phyloP scores from a whole-genome alignment of 1,139 yeast species.

The Protomyces macrosporus region DNA sequence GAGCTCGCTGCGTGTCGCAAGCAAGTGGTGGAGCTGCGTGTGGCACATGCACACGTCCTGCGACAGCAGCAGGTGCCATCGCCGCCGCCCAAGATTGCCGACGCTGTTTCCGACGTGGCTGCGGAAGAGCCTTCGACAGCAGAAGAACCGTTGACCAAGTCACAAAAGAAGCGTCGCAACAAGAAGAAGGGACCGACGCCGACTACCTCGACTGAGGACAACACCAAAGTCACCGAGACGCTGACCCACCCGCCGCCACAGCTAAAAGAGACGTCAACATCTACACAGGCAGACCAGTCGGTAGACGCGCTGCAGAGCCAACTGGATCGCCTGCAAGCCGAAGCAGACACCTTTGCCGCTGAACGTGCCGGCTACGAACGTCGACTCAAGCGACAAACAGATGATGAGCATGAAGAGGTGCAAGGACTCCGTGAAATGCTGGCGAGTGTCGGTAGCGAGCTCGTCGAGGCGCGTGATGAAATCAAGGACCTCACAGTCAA shows the following conservation, averaged over 20 bases:
- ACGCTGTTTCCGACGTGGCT: not conserved
- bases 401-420: conserved; percentile 40
- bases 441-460: conserved; percentile 65
- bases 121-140: conserved; percentile 11
- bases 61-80: not conserved
- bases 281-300: not conserved
- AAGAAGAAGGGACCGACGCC: conserved; percentile 29
- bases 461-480: conserved; percentile 53
- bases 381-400: not conserved
- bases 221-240: conserved; percentile 10
- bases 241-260: not conserved
- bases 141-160: conserved; percentile 24
- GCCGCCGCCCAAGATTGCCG: not conserved
- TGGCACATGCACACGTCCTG: conserved; percentile 5
- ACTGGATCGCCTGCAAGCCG: conserved; percentile 7
- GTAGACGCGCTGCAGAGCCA: not conserved
- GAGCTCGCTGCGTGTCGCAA: conserved; percentile 8
- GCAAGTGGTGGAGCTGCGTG: conserved; percentile 16
- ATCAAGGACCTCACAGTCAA: conserved; percentile 32
- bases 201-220: conserved; percentile 12
- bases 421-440: conserved; percentile 65
- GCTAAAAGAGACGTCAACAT: not conserved
- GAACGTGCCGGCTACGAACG: not conserved
- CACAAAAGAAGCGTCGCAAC: conserved; percentile 34
- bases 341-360: conserved; percentile 7